phyloP scores from a whole-genome alignment of 306 rosid species.

The Purshia tridentata region DNA sequence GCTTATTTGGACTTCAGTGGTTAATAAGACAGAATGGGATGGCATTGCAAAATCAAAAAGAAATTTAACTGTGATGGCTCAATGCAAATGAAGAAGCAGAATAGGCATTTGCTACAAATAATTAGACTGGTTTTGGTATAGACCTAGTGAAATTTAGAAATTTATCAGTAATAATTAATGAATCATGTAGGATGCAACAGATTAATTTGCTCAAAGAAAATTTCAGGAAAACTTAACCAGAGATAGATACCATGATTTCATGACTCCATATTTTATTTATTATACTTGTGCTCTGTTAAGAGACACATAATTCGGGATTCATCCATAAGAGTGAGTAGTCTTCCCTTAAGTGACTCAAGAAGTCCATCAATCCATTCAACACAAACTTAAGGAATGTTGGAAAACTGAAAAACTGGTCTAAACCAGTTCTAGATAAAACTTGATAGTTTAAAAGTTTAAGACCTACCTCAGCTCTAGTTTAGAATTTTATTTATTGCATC shows the following conservation, averaged over 20 bases:
- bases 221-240: not conserved
- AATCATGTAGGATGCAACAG: not conserved
- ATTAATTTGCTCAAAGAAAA: not conserved
- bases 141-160: not conserved
- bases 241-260: not conserved
- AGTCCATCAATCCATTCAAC: not conserved
- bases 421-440: not conserved
- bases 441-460: not conserved
- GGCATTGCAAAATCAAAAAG: not conserved
- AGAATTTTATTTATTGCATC: not conserved
- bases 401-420: not conserved
- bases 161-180: not conserved
- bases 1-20: not conserved
- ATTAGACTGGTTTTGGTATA: not conserved
- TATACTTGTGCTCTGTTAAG: no score
- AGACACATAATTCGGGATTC: not conserved
- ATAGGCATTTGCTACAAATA: not conserved
- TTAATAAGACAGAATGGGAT: not conserved
- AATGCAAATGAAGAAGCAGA: not conserved
- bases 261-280: not conserved
- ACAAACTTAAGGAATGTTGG: not conserved
- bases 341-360: not conserved
- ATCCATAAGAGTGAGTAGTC: not conserved
- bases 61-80: not conserved
- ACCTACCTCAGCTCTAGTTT: not conserved